Base-by-base conservation (phyloP, 805 yeast species). In the Hanseniaspora pseudoguilliermondii region DNA sequence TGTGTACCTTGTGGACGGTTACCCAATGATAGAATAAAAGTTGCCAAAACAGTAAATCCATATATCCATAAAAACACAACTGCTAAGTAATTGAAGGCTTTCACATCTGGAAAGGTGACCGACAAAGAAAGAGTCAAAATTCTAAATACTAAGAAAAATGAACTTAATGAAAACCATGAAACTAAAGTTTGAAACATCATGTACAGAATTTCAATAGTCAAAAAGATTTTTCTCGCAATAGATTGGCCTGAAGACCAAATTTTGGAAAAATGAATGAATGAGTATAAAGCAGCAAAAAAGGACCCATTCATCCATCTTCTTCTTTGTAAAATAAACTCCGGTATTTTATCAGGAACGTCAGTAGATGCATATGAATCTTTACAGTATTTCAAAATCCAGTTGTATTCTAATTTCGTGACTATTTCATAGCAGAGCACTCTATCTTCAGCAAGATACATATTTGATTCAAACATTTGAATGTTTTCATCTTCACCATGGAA, bases 301-400 rank as follows among this genome's bases (percentile, higher is more conserved):
- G 97, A 89, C 55, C 97, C 97, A 67, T 91, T 91, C 61, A 91
- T 77, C 97, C 97, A 93, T 71, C 97, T 81, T 67, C 97, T 78
- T 73, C 97, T 80, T 69, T 91, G 97, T 42, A 89, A 76, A 35
- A 93, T 83, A 60, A 91, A 83, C 64, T 90, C 96, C 23, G 93
- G 82, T 36, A 91, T 77, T 38, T 79, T 74, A 61, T 86, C 95
- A 7, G 97, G 97, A 47, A 90, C 97, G 76, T 93, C 97, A 3
- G 97, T 93, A 61, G 86, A 89, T 0, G 97, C 97, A 60, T 80
- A 80, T 5, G 97, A 95, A 56, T 83, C 78, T 65, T 85, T 85
- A 62, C 91, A 95, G 64, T 89, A 91, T 62, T 83, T 80, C 62
- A 93, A 76, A 21, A 86, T 71, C 86, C 96, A 91, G 59, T 81